A percentile compares a stretch with the other conserved stretches of the same genome.
These are phyloP conservation scores for Wickerhamomyces mucosus DNA, from an alignment of 805 yeast genomes.

Conservation along the genomic window DNA sequence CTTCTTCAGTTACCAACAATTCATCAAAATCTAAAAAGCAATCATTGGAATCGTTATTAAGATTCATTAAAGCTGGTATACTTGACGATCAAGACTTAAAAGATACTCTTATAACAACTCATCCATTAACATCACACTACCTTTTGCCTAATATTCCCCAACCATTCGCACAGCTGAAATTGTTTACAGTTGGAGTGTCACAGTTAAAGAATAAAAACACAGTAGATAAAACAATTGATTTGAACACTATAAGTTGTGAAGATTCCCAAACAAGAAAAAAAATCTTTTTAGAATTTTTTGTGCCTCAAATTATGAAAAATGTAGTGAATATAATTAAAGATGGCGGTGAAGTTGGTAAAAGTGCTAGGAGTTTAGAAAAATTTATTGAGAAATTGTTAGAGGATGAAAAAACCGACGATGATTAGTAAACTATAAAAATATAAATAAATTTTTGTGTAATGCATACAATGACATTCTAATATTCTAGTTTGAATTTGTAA, in stretches of 20 bases:
- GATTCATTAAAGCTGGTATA: conserved; percentile 36
- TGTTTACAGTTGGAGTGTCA: conserved; percentile 37
- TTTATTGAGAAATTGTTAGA: conserved; percentile 6
- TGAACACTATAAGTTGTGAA: conserved; percentile 44
- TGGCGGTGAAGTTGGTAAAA: conserved; percentile 65
- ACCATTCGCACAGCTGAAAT: conserved; percentile 54
- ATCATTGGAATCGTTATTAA: conserved; percentile 28
- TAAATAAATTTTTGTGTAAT: no score
- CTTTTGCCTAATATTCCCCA: conserved; percentile 47
- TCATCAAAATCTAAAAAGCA: conserved; percentile 15
- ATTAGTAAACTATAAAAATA: no score
- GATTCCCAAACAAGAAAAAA: conserved; percentile 48
- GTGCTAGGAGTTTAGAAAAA: conserved; percentile 22
- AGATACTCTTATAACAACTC: conserved; percentile 20
- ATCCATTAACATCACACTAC: conserved; percentile 42
- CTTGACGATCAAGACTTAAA: conserved; percentile 11
- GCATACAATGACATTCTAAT: no score
- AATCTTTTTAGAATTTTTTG: conserved; percentile 44
- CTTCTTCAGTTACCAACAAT: conserved; percentile 19
- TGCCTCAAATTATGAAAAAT: conserved; percentile 38
- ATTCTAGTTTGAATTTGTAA: no score
- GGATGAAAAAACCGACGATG: conserved; percentile 1
- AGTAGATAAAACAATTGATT: conserved; percentile 22
- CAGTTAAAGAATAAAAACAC: conserved; percentile 7
- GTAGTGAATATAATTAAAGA: conserved; percentile 45